Base-by-base conservation (phyloP, 192 early-diverging fungal genomes). In the Gorgonomyces haynaldii region DNA sequence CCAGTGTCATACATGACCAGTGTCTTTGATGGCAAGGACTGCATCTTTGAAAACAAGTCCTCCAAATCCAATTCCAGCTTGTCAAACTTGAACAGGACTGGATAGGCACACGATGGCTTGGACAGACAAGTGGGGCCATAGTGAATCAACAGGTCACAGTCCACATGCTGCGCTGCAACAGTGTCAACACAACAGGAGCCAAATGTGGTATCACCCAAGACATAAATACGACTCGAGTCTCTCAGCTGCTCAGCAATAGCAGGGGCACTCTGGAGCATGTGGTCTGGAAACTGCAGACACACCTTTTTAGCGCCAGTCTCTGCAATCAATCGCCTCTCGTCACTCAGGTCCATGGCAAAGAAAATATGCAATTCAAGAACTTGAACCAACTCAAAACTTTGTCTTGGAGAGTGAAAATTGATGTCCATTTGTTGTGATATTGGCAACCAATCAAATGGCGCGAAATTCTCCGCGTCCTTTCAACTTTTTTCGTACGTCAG, bases 141-240 rank as follows among this genome's bases (percentile, higher is more conserved):
- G 61, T 98, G 96, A 23, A 98, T 76, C 23, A 98, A 81, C n/a
- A 87, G 54, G 36, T 96, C 86, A 10, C 89, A 79, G 5, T 63
- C 41, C 26, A 79, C 81, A 53, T 98, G 96, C 61, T 90, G 74
- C 4, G 91, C 91, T 17, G 96, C 92, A 1, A 98, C 83, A 53
- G 93, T 89, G 58, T 98, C 96, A 0, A 95, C 89, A 59, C 96
- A 98, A 61, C 96, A 98, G 61, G 87, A 87, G 46, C 95, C 95
- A 54, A 89, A 94, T 12, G 93, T 89, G 0, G 96, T 96, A 53
- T 98, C 96, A 13, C 86, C 96, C 24, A 98, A 62, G 20, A 96
- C 72, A 58, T 80, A 94, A 31, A 89, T 26, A 15, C 45, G 39
- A 12, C 26, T 17, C 10, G 35, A 7, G 13, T 50, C 34, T n/a